Conservation (phyloP, 2,329 filamentous ascomycete genomes). For the Stachybotrys chartarum region DNA sequence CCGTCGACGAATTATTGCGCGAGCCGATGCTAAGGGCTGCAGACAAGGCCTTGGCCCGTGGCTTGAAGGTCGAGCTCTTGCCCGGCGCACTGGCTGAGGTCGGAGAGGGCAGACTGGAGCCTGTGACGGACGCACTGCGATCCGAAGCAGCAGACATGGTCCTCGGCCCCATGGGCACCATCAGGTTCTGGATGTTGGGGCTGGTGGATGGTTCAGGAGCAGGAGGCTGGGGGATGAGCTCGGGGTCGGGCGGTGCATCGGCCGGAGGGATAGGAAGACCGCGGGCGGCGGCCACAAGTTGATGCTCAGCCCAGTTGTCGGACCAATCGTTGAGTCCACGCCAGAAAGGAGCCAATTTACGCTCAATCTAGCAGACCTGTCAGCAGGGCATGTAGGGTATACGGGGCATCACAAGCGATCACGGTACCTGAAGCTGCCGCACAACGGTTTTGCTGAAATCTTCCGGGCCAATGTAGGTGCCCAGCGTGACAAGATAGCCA, state of each 20-base stretch:
- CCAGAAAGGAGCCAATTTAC: constrained; percentile 91
- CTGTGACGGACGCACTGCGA: constrained; percentile 50
- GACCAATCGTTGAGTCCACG: constrained; percentile 85
- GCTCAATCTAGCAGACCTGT: constrained; percentile 63
- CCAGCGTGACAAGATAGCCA: constrained; percentile 88
- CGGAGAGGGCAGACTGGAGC: constrained; percentile 49
- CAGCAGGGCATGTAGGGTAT: constrained; percentile 5
- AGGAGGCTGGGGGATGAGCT: constrained; percentile 40
- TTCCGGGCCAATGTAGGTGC: constrained; percentile 85
- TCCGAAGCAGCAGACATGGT: constrained; percentile 78
- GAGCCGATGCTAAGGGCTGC: constrained; percentile 69
- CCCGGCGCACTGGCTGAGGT: constrained; percentile 19
- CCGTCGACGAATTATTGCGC: constrained; percentile 63
- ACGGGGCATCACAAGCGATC: constrained; percentile 3
- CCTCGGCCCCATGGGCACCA: constrained; percentile 69
- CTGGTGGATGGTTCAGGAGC: constrained; percentile 42
- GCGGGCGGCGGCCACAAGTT: constrained; percentile 84
- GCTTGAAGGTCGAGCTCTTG: constrained; percentile 60
- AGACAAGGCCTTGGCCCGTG: constrained; percentile 82
- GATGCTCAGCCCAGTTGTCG: constrained; percentile 85
- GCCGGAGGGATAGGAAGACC: constrained; percentile 77
- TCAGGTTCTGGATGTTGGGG: constrained; percentile 61
- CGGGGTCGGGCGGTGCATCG: constrained; percentile 73
- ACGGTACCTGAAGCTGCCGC: constrained; percentile 74
- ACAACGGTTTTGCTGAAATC: constrained; percentile 89